These are phyloP conservation scores for Microdochium nivale DNA, from an alignment of 2,329 filamentous ascomycete species.

Conservation along the genomic window DNA sequence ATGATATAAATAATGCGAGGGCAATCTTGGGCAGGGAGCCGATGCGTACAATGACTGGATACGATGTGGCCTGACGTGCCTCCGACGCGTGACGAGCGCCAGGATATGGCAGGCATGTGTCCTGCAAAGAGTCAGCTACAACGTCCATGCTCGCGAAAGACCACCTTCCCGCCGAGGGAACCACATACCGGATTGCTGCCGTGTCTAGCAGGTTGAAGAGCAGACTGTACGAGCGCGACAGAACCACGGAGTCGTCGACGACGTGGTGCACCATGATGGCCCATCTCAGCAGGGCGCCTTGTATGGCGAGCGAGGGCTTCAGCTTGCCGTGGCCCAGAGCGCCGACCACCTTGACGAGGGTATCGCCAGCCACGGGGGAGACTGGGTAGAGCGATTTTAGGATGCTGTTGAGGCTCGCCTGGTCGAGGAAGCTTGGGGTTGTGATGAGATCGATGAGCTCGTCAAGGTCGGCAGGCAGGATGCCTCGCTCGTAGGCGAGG, in stretches of 20 bases:
- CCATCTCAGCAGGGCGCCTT: conserved; percentile 69
- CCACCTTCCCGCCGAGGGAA: background rate
- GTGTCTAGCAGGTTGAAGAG: conserved; percentile 79
- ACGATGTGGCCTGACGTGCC: conserved; percentile 75
- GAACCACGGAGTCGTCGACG: conserved; percentile 50
- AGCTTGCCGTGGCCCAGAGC: conserved; percentile 68
- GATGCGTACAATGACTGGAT: conserved; percentile 62
- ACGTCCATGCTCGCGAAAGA: background rate
- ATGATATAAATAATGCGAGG: background rate
- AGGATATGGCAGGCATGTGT: conserved; percentile 66
- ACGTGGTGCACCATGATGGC: conserved; percentile 67
- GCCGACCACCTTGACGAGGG: conserved; percentile 59
- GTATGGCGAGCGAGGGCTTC: conserved; percentile 64
- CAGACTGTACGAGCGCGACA: conserved; percentile 65
- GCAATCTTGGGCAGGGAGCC: background rate
- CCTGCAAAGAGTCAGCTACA: conserved; percentile 19
- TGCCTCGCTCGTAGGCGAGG: conserved; percentile 58
- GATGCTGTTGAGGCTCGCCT: conserved; percentile 60
- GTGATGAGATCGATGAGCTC: conserved; percentile 60
- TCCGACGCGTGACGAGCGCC: conserved; percentile 69
- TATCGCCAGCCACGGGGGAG: conserved; percentile 48
- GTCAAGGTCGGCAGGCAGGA: conserved; percentile 50
- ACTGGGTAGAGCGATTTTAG: conserved; percentile 70
- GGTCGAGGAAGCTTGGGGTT: conserved; percentile 61
- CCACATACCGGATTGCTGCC: conserved; percentile 56